Conservation (phyloP, 1,139 yeast species). For the Blastobotrys buckinghamii region DNA sequence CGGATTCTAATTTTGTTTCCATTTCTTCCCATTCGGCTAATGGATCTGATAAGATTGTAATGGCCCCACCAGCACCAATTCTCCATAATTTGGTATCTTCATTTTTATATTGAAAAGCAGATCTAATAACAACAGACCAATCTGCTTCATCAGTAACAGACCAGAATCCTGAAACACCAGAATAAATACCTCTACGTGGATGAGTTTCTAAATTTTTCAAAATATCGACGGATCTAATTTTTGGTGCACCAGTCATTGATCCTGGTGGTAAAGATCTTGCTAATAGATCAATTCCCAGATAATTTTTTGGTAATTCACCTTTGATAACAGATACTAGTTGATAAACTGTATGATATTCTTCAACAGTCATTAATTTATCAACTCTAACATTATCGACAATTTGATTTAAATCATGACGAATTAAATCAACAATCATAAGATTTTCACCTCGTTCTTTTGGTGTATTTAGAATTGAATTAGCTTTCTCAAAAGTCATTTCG, state of each 20-base stretch:
- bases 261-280: conserved; percentile 90
- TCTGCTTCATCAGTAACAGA: conserved; percentile 82
- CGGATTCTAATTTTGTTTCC: conserved; percentile 73
- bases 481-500: conserved; percentile 42
- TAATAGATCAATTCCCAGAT: conserved; percentile 72
- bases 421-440: conserved; percentile 92
- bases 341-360: conserved; percentile 84
- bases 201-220: conserved; percentile 48
- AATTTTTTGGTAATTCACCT: conserved; percentile 47
- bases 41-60: conserved; percentile 77
- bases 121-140: conserved; percentile 93
- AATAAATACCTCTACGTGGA: conserved; percentile 75
- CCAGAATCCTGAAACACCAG: conserved; percentile 97
- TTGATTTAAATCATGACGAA: conserved; percentile 82
- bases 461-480: conserved; percentile 61
- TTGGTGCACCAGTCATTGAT: conserved; percentile 99
- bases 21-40: conserved; percentile 92
- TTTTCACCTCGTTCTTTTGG: conserved; percentile 96
- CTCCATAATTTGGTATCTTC: conserved; percentile 59
- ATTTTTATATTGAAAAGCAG: conserved; percentile 60
- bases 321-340: conserved; percentile 87
- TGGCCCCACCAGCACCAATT: conserved; percentile 98
- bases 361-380: conserved; percentile 79
- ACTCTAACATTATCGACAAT: conserved; percentile 65
- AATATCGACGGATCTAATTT: conserved; percentile 82